Evolutionary conservation across 1,284 basidiomycete genomes (phyloP), one percentile per base, ranked within the genome.

Genomic region (Heterobasidion annosum): DNA sequence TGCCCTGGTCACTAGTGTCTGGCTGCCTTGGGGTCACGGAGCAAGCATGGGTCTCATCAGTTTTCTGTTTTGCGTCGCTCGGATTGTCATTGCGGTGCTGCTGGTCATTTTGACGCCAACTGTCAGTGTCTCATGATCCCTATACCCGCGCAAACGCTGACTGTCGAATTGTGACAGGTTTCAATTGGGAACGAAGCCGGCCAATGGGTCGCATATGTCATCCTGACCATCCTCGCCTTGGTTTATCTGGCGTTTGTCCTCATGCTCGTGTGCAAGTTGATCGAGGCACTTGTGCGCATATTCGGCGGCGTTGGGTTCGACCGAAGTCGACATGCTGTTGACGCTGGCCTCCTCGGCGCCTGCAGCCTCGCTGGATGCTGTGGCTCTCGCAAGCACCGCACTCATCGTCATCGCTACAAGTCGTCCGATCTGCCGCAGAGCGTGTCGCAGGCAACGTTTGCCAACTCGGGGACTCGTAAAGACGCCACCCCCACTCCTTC

Each of bases 21-120:
- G 93, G 93, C 78, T 95, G 56, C 94, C 95, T 15, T 98, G 95
- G 95, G 93, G 91, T 44, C 88, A 91, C 54, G 94, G 95, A 2
- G 93, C 95, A 1, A 91, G 92, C 60, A 98, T 98, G 95, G 95
- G 93, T 13, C 79, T 92, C 18, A 85, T 94, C 56, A 92, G 90
- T 67, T 96, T 97, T 72, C 73, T 97, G 63, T 86, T 95, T 60
- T 93, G 91, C 57, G 90, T 97, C 2, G 82, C 90, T 34, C 78
- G 96, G 60, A 93, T 98, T 63, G 85, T 93, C 16, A 83, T 93
- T 32, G 88, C 91, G 3, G 91, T 98, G 15, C 70, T 99, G 46
- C 74, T 97, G 50, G 85, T 98, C 61, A 91, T 98, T 58, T 72
- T 98, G 54, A 88, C 88, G 46, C 89, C 91, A 13, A 79, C 87